Conservation (phyloP, 495 filamentous ascomycete genomes). For the Hypoxylon cercidicola region DNA sequence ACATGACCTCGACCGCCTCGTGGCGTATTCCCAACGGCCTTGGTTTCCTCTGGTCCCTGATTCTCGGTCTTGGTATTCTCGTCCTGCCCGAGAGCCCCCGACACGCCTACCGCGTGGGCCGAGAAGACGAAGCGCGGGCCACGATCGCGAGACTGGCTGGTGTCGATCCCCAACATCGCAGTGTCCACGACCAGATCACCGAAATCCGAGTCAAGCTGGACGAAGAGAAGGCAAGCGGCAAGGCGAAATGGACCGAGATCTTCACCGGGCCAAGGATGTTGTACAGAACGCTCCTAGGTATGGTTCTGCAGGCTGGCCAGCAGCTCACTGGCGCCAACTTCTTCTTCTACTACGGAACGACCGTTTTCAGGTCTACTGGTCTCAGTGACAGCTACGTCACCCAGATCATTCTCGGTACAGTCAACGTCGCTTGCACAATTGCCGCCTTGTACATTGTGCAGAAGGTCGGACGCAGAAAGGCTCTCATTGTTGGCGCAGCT, state of each 20-base stretch:
- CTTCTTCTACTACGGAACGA: constrained; percentile 65
- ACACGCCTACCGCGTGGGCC: constrained; percentile 72
- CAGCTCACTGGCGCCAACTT: constrained; percentile 70
- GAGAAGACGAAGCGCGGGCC: constrained; percentile 69
- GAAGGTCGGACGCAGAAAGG: constrained; percentile 72
- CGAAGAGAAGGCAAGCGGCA: constrained; percentile 68
- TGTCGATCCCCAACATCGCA: constrained; percentile 68
- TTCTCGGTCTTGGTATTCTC: constrained; percentile 75
- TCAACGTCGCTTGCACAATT: constrained; percentile 75
- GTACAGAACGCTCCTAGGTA: constrained; percentile 75
- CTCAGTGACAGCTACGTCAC: constrained; percentile 72
- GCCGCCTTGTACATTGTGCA: constrained; percentile 75
- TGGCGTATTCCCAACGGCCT: constrained; percentile 88
- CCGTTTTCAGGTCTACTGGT: constrained; percentile 72
- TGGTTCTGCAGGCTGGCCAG: constrained; percentile 76
- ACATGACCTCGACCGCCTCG: constrained; percentile 61
- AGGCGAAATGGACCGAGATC: constrained; percentile 70
- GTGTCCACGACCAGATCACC: constrained; percentile 74
- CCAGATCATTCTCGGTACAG: constrained; percentile 73
- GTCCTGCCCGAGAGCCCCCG: constrained; percentile 80
- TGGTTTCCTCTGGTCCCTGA: constrained; percentile 77
- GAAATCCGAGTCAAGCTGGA: constrained; percentile 76
- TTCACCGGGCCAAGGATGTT: constrained; percentile 78
- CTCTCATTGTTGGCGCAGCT: constrained; percentile 71
- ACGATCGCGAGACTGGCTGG: constrained; percentile 80